These are phyloP conservation scores for Alternaria hordeiaustralica DNA, from an alignment of 2,329 filamentous ascomycete species.

Conservation along the genomic window DNA sequence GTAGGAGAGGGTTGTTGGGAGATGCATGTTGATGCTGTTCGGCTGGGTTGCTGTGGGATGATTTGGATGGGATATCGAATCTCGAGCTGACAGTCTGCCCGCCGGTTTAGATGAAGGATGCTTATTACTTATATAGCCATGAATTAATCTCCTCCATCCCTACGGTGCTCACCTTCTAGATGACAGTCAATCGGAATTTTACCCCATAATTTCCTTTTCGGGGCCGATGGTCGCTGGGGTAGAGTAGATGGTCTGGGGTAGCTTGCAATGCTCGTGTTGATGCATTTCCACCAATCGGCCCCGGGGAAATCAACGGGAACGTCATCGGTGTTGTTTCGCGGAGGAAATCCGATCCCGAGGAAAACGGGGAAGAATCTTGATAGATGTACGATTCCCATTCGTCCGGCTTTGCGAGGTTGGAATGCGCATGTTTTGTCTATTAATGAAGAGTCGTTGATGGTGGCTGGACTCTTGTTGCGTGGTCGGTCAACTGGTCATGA, in stretches of 20 bases:
- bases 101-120: not conserved
- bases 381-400: not conserved
- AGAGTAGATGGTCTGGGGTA: not conserved
- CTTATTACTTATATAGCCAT: not conserved
- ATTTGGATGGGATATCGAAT: not conserved
- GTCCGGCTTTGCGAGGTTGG: not conserved
- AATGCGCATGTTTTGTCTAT: not conserved
- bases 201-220: not conserved
- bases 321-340: not conserved
- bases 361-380: not conserved
- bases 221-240: not conserved
- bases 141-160: not conserved
- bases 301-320: not conserved
- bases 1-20: not conserved
- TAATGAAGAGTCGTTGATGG: not conserved
- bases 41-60: not conserved
- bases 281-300: slow-evolving; percentile 17
- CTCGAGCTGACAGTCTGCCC: not conserved
- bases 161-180: not conserved
- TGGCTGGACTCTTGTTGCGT: no score
- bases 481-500: no score
- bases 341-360: not conserved
- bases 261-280: not conserved
- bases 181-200: not conserved
- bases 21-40: slow-evolving; percentile 3